Percentiles rank a stretch among this genome's conserved stretches.
phyloP scores from a whole-genome alignment of 768 basidiomycete species.

The Suillus occidentalis region DNA sequence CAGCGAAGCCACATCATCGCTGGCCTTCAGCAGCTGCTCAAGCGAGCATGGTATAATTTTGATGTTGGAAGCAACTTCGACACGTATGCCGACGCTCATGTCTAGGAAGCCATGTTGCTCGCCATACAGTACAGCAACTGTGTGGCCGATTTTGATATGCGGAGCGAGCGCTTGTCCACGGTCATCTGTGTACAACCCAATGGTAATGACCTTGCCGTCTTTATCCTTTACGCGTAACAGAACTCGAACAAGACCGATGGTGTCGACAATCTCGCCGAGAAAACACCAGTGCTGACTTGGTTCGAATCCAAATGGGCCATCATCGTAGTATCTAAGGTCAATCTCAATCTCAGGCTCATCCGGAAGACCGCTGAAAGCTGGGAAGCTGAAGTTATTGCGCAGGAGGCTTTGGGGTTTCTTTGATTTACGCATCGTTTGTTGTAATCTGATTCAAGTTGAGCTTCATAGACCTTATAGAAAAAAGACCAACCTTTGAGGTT shows the following conservation, averaged over 20 bases:
- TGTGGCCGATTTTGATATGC: slow-evolving; percentile 2
- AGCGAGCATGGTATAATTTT: not conserved
- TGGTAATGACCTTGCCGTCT: slow-evolving; percentile 18
- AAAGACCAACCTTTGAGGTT: not conserved
- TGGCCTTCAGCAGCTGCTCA: not conserved
- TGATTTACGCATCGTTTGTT: not conserved
- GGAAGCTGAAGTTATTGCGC: slow-evolving; percentile 24
- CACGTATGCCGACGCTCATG: slow-evolving; percentile 5
- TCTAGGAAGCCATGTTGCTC: slow-evolving; percentile 10
- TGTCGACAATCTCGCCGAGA: slow-evolving; percentile 29
- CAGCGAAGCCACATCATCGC: not conserved
- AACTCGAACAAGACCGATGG: slow-evolving; percentile 20
- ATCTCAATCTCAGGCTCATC: slow-evolving; percentile 16
- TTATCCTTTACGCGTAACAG: slow-evolving; percentile 29
- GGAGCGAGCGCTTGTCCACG: not conserved
- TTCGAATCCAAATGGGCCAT: not conserved
- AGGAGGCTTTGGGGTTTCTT: not conserved
- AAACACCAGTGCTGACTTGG: slow-evolving; percentile 34
- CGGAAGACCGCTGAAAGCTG: slow-evolving; percentile 26
- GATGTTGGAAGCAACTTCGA: slow-evolving; percentile 5
- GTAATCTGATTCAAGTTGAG: not conserved
- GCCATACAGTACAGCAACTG: slow-evolving; percentile 12
- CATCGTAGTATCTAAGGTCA: slow-evolving; percentile 6
- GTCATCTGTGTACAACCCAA: slow-evolving; percentile 26
- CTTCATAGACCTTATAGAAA: not conserved